These are phyloP conservation scores for Babjeviella inositovora DNA, from an alignment of 805 yeast genomes.

Conservation along the genomic window DNA sequence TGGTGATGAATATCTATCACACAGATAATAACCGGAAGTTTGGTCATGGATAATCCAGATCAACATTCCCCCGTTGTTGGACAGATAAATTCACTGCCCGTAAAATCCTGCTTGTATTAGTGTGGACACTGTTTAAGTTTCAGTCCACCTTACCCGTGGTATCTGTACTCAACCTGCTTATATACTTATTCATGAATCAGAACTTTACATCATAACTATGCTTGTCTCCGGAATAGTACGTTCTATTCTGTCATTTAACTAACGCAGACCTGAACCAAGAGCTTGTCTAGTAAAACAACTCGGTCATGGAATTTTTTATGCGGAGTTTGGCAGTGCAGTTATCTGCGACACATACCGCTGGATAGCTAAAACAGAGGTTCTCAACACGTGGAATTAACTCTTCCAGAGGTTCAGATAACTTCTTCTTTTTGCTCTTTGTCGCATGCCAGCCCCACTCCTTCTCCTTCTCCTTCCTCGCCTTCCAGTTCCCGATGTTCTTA, in stretches of 20 bases:
- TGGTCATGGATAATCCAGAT: no score
- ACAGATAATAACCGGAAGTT: no score
- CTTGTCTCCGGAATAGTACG: neutral
- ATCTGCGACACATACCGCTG: constrained; percentile 37
- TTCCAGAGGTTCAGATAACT: constrained; percentile 3
- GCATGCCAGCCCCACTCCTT: constrained; percentile 6
- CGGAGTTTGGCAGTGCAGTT: constrained; percentile 28
- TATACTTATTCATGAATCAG: constrained; percentile 1
- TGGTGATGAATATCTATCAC: no score
- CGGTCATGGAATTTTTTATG: constrained; percentile 33
- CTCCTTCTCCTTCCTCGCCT: constrained; percentile 5
- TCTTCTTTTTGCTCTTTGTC: constrained; percentile 7
- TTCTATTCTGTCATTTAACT: neutral
- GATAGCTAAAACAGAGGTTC: constrained; percentile 32
- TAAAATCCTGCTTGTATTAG: no score
- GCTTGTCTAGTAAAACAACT: constrained; percentile 25
- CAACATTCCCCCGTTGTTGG: no score
- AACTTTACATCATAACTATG: neutral
- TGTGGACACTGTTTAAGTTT: no score
- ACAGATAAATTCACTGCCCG: no score
- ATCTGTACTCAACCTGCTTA: no score
- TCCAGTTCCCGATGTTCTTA: constrained; percentile 34
- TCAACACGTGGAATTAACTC: constrained; percentile 10
- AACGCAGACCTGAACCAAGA: no score
- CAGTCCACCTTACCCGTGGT: no score